phyloP scores from a whole-genome alignment of 2,329 filamentous ascomycete species.

The Cryphonectria nitschkei region DNA sequence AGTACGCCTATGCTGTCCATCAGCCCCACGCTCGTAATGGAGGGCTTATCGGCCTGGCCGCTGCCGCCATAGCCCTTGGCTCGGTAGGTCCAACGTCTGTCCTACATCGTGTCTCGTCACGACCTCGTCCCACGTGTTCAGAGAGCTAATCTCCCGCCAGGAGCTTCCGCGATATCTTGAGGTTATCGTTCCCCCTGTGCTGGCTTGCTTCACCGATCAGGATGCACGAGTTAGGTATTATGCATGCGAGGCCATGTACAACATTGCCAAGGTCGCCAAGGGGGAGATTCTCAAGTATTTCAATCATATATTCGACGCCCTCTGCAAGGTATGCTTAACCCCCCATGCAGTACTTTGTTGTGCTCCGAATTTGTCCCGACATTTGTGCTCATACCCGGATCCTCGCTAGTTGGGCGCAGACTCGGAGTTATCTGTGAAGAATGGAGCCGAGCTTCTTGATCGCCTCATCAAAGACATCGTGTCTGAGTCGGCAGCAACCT shows the following conservation, averaged over 20 bases:
- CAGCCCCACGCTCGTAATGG: slow-evolving; percentile 96
- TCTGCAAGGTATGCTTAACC: slow-evolving; percentile 77
- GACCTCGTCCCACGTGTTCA: background rate
- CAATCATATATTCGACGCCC: slow-evolving; percentile 95
- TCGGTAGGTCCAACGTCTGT: slow-evolving; percentile 62
- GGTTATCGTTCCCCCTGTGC: slow-evolving; percentile 92
- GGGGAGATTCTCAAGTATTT: slow-evolving; percentile 97
- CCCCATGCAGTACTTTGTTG: slow-evolving; percentile 11
- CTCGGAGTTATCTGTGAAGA: slow-evolving; percentile 95
- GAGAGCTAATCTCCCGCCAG: slow-evolving; percentile 46
- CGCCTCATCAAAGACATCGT: slow-evolving; percentile 96
- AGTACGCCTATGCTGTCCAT: slow-evolving; percentile 96
- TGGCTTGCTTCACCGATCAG: slow-evolving; percentile 97
- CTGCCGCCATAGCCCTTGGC: slow-evolving; percentile 92
- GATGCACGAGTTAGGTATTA: slow-evolving; percentile 98
- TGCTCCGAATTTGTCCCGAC: background rate
- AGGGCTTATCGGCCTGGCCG: slow-evolving; percentile 91
- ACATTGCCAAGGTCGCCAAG: slow-evolving; percentile 98
- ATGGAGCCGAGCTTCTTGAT: slow-evolving; percentile 93
- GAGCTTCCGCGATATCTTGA: slow-evolving; percentile 90
- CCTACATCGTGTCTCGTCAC: background rate
- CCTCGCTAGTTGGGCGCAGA: slow-evolving; percentile 82
- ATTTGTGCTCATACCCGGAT: slow-evolving; percentile 18
- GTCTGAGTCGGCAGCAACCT: slow-evolving; percentile 90
- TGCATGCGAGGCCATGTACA: slow-evolving; percentile 99